phyloP scores from a whole-genome alignment of 1,139 yeast genomes.

The Blastobotrys proliferans region DNA sequence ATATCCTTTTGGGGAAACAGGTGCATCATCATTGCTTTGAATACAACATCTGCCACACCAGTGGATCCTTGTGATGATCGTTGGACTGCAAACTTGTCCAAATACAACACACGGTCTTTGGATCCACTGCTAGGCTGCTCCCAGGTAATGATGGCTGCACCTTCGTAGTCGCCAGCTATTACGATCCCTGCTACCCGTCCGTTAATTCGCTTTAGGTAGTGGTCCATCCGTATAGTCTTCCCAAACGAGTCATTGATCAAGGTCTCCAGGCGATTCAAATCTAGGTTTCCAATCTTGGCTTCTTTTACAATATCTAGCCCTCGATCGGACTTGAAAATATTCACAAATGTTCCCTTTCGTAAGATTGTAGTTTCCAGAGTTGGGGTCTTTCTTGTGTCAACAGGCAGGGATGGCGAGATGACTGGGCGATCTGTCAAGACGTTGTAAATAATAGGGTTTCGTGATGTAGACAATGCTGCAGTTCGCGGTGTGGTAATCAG shows the following conservation, averaged over 20 bases:
- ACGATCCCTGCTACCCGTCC: slow-evolving; percentile 68
- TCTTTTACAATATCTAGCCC: slow-evolving; percentile 45
- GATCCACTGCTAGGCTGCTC: slow-evolving; percentile 36
- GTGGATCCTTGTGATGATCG: slow-evolving; percentile 82
- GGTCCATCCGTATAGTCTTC: slow-evolving; percentile 56
- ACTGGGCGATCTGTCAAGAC: slow-evolving; percentile 86
- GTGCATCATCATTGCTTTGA: slow-evolving; percentile 66
- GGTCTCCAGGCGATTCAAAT: slow-evolving; percentile 50
- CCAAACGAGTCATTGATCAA: slow-evolving; percentile 81
- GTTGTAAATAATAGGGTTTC: slow-evolving; percentile 84
- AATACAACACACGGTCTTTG: slow-evolving; percentile 47
- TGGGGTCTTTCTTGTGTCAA: slow-evolving; percentile 52
- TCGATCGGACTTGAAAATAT: slow-evolving; percentile 40
- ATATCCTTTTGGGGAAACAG: slow-evolving; percentile 63
- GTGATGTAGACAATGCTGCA: slow-evolving; percentile 37
- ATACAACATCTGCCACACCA: slow-evolving; percentile 89
- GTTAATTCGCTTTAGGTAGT: slow-evolving; percentile 62
- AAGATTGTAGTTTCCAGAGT: slow-evolving; percentile 71
- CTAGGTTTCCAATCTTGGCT: slow-evolving; percentile 47
- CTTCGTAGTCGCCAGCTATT: slow-evolving; percentile 91
- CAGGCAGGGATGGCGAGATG: slow-evolving; percentile 89
- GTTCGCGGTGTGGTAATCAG: slow-evolving; percentile 48
- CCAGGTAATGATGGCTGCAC: slow-evolving; percentile 88
- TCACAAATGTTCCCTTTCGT: slow-evolving; percentile 71
- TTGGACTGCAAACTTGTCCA: slow-evolving; percentile 91